Conservation (phyloP, 169 alveolate species). For the Plasmodium sp. region DNA sequence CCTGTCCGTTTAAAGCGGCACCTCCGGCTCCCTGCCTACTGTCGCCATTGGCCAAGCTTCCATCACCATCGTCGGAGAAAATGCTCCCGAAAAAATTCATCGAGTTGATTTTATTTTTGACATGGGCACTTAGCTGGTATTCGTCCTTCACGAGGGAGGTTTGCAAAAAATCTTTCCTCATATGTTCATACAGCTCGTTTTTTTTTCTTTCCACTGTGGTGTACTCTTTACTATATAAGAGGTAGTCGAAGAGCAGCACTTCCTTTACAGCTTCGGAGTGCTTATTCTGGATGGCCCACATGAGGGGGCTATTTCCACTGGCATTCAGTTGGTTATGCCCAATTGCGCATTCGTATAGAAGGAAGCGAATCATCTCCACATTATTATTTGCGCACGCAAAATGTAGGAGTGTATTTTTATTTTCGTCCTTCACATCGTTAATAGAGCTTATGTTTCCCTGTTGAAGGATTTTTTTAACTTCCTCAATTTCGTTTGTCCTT, state of each 20-base stretch:
- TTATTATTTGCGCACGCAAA: conserved; percentile 82
- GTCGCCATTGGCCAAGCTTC: conserved; percentile 18
- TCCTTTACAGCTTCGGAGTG: conserved; percentile 76
- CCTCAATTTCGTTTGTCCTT: conserved; percentile 48
- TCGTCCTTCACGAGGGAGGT: background rate
- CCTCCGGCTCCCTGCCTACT: conserved; percentile 8
- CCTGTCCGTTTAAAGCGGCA: background rate
- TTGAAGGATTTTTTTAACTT: conserved; percentile 31
- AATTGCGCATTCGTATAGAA: conserved; percentile 77
- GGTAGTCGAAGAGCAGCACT: conserved; percentile 77
- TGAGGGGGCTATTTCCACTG: conserved; percentile 83
- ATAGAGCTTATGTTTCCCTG: conserved; percentile 40
- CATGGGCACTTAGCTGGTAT: background rate
- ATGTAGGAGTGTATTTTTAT: conserved; percentile 80
- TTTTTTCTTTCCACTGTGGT: conserved; percentile 18
- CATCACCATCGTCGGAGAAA: background rate
- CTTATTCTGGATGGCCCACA: conserved; percentile 86
- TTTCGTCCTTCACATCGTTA: conserved; percentile 66
- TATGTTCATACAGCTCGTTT: conserved; percentile 40
- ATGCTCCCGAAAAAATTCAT: conserved; percentile 1
- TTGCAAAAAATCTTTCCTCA: background rate
- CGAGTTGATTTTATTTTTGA: conserved; percentile 40
- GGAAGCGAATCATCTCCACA: conserved; percentile 76
- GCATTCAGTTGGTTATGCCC: conserved; percentile 75
- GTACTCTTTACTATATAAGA: conserved; percentile 73